These are phyloP conservation scores for Bocquillonia castaneifolia DNA, from an alignment of 441 rosid genomes.

Conservation along the genomic window DNA sequence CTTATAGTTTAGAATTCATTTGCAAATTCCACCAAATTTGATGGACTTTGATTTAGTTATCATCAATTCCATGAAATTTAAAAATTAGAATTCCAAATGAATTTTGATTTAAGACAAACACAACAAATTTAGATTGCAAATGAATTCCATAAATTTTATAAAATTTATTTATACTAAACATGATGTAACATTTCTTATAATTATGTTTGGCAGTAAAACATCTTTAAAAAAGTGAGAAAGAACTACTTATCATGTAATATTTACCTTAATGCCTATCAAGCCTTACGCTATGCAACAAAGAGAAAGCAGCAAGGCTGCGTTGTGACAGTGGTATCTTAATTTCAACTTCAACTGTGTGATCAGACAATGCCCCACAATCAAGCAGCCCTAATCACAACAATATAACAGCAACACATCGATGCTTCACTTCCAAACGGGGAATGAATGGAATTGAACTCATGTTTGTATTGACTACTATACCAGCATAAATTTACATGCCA, in stretches of 20 bases:
- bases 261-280: not conserved
- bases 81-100: too few species aligned
- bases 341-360: not conserved
- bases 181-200: too few species aligned
- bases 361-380: constrained; percentile 4
- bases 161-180: too few species aligned
- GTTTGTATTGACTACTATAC: constrained; percentile 5
- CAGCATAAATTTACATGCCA: constrained; percentile 12
- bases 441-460: not conserved
- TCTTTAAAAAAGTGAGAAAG: not conserved
- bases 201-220: not conserved
- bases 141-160: too few species aligned
- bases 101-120: too few species aligned
- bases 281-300: not conserved
- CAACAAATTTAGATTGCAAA: too few species aligned
- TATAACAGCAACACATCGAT: too few species aligned
- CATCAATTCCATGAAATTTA: too few species aligned
- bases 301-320: not conserved
- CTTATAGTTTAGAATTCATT: too few species aligned
- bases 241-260: not conserved
- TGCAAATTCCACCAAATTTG: too few species aligned
- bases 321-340: not conserved
- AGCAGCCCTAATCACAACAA: not conserved
- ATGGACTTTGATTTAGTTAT: too few species aligned
- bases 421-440: not conserved